Evolutionary conservation across 2,329 filamentous ascomycete species (phyloP).

Genomic region (Calonectria naviculata): DNA sequence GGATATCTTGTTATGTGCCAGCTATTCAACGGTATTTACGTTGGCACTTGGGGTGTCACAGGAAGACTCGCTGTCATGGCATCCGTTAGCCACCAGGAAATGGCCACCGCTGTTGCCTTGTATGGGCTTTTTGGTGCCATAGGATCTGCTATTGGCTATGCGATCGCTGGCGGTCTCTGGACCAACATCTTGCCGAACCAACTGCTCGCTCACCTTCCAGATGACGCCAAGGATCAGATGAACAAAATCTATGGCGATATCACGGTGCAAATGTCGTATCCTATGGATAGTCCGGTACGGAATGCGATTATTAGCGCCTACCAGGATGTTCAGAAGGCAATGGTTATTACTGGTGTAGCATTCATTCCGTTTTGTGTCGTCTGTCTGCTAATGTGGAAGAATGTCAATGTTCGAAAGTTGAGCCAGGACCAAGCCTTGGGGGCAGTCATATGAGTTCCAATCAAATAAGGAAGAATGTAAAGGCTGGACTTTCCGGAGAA

Average conservation of each 20-base stretch:
- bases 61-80: slow-evolving; percentile 44
- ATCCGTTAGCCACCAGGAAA: slow-evolving; percentile 43
- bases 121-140: slow-evolving; percentile 43
- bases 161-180: slow-evolving; percentile 46
- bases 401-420: slow-evolving; percentile 57
- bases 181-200: slow-evolving; percentile 43
- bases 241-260: slow-evolving; percentile 65
- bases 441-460: too few species aligned
- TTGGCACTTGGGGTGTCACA: slow-evolving; percentile 60
- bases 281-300: slow-evolving; percentile 56
- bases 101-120: slow-evolving; percentile 45
- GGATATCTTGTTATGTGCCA: slow-evolving; percentile 67
- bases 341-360: slow-evolving; percentile 53
- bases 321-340: slow-evolving; percentile 59
- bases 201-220: slow-evolving; percentile 64
- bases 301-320: slow-evolving; percentile 70
- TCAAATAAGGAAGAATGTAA: too few species aligned
- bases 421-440: too few species aligned
- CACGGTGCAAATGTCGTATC: slow-evolving; percentile 60
- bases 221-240: slow-evolving; percentile 47
- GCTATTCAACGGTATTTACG: slow-evolving; percentile 59
- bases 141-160: slow-evolving; percentile 45
- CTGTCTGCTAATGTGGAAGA: slow-evolving; percentile 59
- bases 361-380: slow-evolving; percentile 47
- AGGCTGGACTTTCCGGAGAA: too few species aligned